Evolutionary conservation across 352 stramenopile species (phyloP).

Genomic region (Phytophthora cryptogea): DNA sequence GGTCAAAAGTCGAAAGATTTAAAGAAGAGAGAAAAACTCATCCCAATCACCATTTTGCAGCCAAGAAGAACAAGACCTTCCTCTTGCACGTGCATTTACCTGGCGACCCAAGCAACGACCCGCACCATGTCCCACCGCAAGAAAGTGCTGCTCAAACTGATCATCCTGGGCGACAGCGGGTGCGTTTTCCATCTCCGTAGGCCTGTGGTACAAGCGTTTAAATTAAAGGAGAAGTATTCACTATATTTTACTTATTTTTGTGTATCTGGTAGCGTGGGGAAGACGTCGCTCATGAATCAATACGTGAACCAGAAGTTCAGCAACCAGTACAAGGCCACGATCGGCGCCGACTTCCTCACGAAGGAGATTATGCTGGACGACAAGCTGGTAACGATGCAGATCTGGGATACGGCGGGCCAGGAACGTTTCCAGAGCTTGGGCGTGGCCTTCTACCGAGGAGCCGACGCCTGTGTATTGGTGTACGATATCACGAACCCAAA

Average conservation of each 20-base stretch:
- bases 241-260: neutral
- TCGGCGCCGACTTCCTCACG: slow-evolving; percentile 98
- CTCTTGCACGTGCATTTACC: slow-evolving; percentile 4
- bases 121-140: slow-evolving; percentile 87
- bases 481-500: slow-evolving; percentile 99
- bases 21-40: slow-evolving; percentile 8
- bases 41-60: slow-evolving; percentile 24
- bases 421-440: slow-evolving; percentile 99
- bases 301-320: slow-evolving; percentile 99
- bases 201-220: too few species aligned
- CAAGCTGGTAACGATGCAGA: slow-evolving; percentile 97
- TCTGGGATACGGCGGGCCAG: slow-evolving; percentile 99
- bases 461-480: slow-evolving; percentile 97
- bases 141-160: slow-evolving; percentile 97
- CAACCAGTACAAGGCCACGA: slow-evolving; percentile 99
- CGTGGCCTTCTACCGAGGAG: slow-evolving; percentile 98
- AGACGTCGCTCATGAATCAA: slow-evolving; percentile 99
- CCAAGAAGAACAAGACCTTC: slow-evolving; percentile 1
- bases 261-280: slow-evolving; percentile 90
- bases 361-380: slow-evolving; percentile 97
- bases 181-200: slow-evolving; percentile 44
- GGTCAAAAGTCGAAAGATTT: slow-evolving; percentile 27
- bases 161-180: slow-evolving; percentile 98
- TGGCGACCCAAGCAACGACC: neutral
- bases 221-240: neutral